Percentiles rank a stretch among this genome's conserved stretches.
phyloP scores from a whole-genome alignment of 768 basidiomycete species.

The Hypholoma sublateritium region DNA sequence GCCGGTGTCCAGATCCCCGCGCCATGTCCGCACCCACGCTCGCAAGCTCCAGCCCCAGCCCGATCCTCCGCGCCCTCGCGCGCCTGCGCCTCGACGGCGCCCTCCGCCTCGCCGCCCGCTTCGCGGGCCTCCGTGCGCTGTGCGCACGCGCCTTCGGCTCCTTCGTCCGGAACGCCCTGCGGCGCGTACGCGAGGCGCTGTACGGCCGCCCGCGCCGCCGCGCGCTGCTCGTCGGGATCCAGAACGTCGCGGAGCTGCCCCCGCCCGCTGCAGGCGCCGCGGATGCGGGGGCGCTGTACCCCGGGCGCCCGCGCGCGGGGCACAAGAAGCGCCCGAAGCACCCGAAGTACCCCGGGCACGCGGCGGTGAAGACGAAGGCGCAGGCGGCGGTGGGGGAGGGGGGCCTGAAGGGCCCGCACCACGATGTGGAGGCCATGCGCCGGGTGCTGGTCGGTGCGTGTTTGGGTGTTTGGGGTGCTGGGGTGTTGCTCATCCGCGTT shows the following conservation, averaged over 20 bases:
- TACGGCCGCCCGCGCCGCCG: not conserved
- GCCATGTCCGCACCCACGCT: not conserved
- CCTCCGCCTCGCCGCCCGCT: not conserved
- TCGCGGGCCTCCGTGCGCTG: not conserved
- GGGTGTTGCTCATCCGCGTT: not conserved
- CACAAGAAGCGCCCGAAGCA: not conserved
- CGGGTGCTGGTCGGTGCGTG: conserved; percentile 3
- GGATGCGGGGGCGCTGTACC: not conserved
- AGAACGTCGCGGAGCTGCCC: not conserved
- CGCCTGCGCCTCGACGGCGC: not conserved
- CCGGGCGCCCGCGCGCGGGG: not conserved
- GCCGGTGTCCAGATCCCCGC: too few relatives aligned
- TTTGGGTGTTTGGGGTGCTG: not conserved
- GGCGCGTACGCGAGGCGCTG: not conserved
- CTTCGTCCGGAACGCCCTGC: not conserved
- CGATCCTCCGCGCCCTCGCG: not conserved
- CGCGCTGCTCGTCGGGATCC: not conserved
- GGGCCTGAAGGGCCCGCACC: conserved; percentile 2
- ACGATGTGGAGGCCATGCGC: conserved; percentile 4
- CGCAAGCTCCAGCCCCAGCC: not conserved
- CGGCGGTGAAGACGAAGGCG: not conserved
- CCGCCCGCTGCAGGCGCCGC: not conserved
- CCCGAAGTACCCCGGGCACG: not conserved
- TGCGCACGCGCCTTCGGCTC: not conserved
- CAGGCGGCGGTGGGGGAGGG: not conserved